Percentiles rank a stretch among this genome's conserved stretches.
Evolutionary conservation across 1,139 yeast genomes (phyloP).

Genomic region (Pichia sp.): DNA sequence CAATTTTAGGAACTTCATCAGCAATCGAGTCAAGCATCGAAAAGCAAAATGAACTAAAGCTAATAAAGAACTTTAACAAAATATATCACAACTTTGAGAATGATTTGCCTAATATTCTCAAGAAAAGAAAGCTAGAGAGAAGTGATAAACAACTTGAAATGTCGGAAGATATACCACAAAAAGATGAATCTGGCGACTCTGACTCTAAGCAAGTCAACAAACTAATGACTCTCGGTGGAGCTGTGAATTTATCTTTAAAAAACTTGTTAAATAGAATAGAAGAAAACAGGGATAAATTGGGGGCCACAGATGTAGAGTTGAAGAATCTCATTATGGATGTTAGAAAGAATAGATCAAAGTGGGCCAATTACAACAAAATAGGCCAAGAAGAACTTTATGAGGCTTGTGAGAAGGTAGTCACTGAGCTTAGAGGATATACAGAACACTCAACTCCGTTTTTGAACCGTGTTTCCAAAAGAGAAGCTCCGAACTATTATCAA

Average conservation of each 20-base stretch:
- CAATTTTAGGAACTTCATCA: conserved; percentile 32
- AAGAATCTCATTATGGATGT: conserved; percentile 86
- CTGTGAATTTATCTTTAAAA: conserved; percentile 73
- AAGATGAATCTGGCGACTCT: conserved; percentile 18
- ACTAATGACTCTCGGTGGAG: conserved; percentile 63
- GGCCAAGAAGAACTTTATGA: conserved; percentile 98
- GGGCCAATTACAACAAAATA: conserved; percentile 91
- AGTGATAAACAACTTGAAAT: conserved; percentile 68
- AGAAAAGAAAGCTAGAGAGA: conserved; percentile 73
- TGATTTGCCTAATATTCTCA: conserved; percentile 72
- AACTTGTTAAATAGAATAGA: conserved; percentile 78
- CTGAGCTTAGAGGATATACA: conserved; percentile 85
- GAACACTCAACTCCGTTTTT: conserved; percentile 96
- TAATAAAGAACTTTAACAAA: conserved; percentile 47
- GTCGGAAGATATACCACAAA: conserved; percentile 17
- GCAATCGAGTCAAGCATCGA: conserved; percentile 32
- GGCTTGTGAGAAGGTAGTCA: conserved; percentile 91
- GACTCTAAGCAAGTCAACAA: conserved; percentile 28
- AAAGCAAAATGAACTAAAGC: conserved; percentile 32
- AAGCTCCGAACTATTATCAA: conserved; percentile 93
- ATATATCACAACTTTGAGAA: conserved; percentile 82
- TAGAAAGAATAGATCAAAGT: conserved; percentile 88
- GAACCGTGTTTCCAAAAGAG: conserved; percentile 91
- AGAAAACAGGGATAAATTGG: conserved; percentile 65
- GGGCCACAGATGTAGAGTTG: conserved; percentile 79